Base-by-base conservation (phyloP, 352 stramenopile genomes). In the Stramenopiles sp. region DNA sequence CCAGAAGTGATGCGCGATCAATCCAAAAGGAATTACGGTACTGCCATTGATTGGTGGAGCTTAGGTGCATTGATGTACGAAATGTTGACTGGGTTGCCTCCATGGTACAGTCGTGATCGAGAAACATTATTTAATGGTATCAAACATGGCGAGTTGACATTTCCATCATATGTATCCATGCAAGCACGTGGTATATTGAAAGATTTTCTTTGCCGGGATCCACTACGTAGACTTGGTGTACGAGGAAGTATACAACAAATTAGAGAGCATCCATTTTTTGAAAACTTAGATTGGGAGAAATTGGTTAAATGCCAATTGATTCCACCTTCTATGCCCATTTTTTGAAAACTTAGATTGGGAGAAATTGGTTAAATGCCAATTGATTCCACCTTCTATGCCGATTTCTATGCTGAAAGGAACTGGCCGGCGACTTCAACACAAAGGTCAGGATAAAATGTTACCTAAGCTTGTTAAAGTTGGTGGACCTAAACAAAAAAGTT, bases 1-100 rank as follows among this genome's bases (percentile, higher is more conserved):
- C 89, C 89, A 0, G 90, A 95, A 79, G 93, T 96, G 84, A 86
- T 96, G 53, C 20, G 20, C 20, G 53, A 69, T 27, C 53, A 20
- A 73, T 91, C 93, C 83, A 90, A 91, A 78, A 92, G 92, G 81
- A 90, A 85, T 13, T 95, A 96, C 79, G 91, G 92, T 78, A 95
- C 92, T 77, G 89, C 88, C 0, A 91, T 97, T 4, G 92, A 97
- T 80, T 97, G 91, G 91, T 97, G 92, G 92, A 94, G 89, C 77
- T 86, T 97, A 1, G 92, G 92, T 30, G 95, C 90, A 69, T 86
- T 97, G 69, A 90, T 97, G 83, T 96, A 95, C 81, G 92, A 97
- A 83, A 97, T 97, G 92, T 87, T 97, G 73, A 95, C 90, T 30
- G 92, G 92, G 4, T 93, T 90, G 88, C 92, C 92, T 31, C 92